Conservation (phyloP, 192 early-diverging fungal species). For the Ambispora gerdemannii region DNA sequence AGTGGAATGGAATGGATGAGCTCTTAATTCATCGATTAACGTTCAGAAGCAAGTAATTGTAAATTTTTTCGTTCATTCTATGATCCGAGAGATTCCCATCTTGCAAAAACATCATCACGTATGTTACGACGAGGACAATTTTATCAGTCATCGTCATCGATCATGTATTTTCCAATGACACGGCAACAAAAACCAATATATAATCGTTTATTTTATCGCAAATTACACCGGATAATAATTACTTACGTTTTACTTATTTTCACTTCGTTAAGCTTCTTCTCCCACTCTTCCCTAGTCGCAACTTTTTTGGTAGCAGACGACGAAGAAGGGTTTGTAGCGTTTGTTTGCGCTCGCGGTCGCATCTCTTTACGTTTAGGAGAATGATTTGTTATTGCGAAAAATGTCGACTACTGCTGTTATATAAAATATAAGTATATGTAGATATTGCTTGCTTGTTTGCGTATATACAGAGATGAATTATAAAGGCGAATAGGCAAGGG, state of each 20-base stretch:
- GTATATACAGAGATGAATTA: no score
- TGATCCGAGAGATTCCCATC: constrained; percentile 13
- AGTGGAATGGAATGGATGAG: not conserved
- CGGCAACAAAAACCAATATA: no score
- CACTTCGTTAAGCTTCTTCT: constrained; percentile 26
- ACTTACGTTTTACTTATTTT: constrained; percentile 28
- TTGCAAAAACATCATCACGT: constrained; percentile 13
- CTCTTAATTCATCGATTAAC: not conserved
- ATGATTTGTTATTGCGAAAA: no score
- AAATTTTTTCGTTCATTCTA: not conserved
- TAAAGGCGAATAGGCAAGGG: no score
- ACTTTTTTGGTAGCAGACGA: constrained; percentile 23
- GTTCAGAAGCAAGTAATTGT: constrained; percentile 4
- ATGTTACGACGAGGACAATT: not conserved
- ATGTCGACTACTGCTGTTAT: no score
- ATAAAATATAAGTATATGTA: no score
- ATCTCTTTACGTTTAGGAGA: no score
- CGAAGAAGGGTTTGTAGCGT: not conserved
- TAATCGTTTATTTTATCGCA: no score
- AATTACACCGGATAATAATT: no score
- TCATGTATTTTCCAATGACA: no score
- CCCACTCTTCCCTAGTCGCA: constrained; percentile 25
- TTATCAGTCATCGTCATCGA: no score
- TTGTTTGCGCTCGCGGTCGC: not conserved
- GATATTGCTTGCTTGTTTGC: no score